These are phyloP conservation scores for Mitragyna speciosa DNA, from an alignment of 257 asterid genomes.

Conservation along the genomic window DNA sequence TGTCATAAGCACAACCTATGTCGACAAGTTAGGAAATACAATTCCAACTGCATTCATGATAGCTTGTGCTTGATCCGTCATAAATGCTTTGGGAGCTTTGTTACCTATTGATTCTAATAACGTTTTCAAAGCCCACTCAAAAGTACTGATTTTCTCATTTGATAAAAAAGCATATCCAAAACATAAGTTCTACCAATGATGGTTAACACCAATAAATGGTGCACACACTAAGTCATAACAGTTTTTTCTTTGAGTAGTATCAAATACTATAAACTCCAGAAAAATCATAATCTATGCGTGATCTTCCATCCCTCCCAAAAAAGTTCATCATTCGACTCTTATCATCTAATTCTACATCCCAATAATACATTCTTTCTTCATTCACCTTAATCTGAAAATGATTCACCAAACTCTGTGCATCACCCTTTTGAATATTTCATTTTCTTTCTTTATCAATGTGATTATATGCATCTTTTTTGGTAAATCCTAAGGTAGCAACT, in stretches of 20 bases:
- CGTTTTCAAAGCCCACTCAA: too few relatives aligned
- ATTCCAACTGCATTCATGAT: not conserved
- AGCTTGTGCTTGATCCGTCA: not conserved
- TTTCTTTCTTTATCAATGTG: not conserved
- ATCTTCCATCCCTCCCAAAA: not conserved
- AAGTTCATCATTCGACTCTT: not conserved
- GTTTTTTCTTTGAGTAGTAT: not conserved
- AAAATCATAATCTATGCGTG: not conserved
- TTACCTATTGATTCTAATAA: not conserved
- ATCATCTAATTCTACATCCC: slow-evolving; percentile 1
- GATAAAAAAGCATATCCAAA: too few relatives aligned
- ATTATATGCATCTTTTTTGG: not conserved
- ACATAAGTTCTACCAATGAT: not conserved
- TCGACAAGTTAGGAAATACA: not conserved
- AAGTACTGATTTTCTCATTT: too few relatives aligned
- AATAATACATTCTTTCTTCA: not conserved
- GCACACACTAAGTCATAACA: not conserved
- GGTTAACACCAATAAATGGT: not conserved
- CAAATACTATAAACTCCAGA: not conserved
- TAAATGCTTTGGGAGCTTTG: not conserved
- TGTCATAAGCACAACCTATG: not conserved
- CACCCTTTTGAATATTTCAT: slow-evolving; percentile 13
- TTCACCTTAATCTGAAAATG: not conserved
- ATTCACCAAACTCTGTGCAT: not conserved
- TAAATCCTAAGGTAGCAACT: not conserved